A percentile compares a stretch with the other conserved stretches of the same genome.
phyloP scores from a whole-genome alignment of 2,329 filamentous ascomycete genomes.

The Ophiostoma montium region DNA sequence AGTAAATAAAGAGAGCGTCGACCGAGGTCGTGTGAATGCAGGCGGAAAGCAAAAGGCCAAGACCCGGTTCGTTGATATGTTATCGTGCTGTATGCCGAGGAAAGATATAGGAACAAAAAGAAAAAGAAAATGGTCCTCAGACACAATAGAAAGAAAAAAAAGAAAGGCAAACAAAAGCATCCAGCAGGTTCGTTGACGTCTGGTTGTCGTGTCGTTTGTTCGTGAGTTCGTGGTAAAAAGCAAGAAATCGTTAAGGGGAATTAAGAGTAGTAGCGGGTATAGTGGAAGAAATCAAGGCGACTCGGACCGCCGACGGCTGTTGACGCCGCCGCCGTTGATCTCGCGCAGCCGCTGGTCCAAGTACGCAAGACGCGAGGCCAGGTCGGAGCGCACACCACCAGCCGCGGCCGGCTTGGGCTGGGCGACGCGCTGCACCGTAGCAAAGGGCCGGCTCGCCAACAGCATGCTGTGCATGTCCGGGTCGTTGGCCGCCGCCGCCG shows the following conservation, averaged over 20 bases:
- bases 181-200: slow-evolving; percentile 10
- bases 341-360: slow-evolving; percentile 44
- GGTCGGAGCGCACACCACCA: slow-evolving; percentile 28
- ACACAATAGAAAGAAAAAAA: slow-evolving; percentile 6
- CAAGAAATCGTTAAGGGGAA: background rate
- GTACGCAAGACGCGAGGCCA: slow-evolving; percentile 40
- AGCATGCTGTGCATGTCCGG: slow-evolving; percentile 31
- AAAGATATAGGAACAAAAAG: slow-evolving; percentile 3
- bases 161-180: slow-evolving; percentile 8
- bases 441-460: slow-evolving; percentile 35
- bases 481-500: slow-evolving; percentile 24
- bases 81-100: background rate
- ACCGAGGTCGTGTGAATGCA: no score
- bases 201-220: slow-evolving; percentile 12
- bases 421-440: slow-evolving; percentile 33
- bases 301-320: slow-evolving; percentile 28
- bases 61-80: background rate
- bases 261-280: background rate
- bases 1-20: background rate
- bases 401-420: slow-evolving; percentile 21
- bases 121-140: slow-evolving; percentile 1
- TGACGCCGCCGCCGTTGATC: slow-evolving; percentile 30
- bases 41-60: background rate
- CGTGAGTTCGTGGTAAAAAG: slow-evolving; percentile 10
- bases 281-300: slow-evolving; percentile 24